A percentile compares a stretch with the other conserved stretches of the same genome.
phyloP scores from a whole-genome alignment of 176 grass and related monocot species.

The Alloteropsis semialata region DNA sequence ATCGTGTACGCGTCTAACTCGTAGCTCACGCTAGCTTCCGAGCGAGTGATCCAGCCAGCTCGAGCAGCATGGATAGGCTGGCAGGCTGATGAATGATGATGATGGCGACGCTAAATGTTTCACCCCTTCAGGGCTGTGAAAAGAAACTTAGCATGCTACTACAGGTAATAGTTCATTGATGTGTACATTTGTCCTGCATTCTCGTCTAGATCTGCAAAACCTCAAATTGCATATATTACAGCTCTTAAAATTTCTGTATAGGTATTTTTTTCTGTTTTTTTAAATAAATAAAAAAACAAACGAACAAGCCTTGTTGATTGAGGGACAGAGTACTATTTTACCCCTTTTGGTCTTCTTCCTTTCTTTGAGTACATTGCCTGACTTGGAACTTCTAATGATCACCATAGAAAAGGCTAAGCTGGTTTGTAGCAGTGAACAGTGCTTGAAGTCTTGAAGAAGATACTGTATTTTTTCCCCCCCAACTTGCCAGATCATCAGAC shows the following conservation, averaged over 20 bases:
- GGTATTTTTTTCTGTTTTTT: too few relatives aligned
- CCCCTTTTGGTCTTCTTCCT: not conserved
- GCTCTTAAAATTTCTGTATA: too few relatives aligned
- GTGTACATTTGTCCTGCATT: not conserved
- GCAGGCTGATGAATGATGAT: not conserved
- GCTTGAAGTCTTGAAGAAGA: not conserved
- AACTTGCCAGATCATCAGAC: not conserved
- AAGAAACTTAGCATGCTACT: not conserved
- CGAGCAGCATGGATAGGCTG: not conserved
- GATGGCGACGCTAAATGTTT: not conserved
- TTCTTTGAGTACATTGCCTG: not conserved
- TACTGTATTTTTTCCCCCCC: not conserved
- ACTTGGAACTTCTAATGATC: not conserved
- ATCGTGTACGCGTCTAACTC: slow-evolving; percentile 16
- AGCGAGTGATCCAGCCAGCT: not conserved
- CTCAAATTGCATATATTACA: too few relatives aligned
- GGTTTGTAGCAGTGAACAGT: not conserved
- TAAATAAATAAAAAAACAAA: too few relatives aligned
- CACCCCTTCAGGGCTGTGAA: not conserved
- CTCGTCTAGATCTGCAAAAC: not conserved
- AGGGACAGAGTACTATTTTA: not conserved
- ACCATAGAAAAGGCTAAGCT: not conserved
- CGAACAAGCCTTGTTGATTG: not conserved
- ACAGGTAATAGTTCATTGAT: not conserved
- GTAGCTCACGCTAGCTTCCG: not conserved